Percentiles rank a stretch among this genome's conserved stretches.
These are phyloP conservation scores for Acanthamoeba healyi DNA, from an alignment of 208 protist genomes.

Conservation along the genomic window DNA sequence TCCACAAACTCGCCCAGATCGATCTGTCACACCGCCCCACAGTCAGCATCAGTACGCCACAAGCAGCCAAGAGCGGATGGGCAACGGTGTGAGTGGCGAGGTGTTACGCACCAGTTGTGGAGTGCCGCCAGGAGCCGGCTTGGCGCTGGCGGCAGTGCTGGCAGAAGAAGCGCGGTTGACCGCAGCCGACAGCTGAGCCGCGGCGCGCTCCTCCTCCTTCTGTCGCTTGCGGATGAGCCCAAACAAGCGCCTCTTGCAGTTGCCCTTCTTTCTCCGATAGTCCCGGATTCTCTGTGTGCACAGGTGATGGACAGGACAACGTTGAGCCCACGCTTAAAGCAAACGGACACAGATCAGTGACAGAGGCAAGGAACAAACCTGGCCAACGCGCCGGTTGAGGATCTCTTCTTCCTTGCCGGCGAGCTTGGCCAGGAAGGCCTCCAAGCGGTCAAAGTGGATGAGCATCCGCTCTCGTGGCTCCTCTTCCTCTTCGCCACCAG, in stretches of 20 bases:
- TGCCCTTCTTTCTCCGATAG: neutral
- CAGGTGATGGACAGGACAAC: neutral
- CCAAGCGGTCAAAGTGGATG: constrained; percentile 44
- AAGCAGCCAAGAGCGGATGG: neutral
- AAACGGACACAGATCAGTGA: neutral
- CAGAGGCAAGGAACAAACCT: neutral
- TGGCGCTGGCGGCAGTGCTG: neutral
- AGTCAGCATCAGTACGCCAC: neutral
- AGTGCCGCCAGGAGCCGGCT: neutral
- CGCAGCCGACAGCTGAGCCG: neutral
- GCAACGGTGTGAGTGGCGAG: neutral
- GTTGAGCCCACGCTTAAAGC: too few relatives aligned
- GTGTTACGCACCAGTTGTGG: neutral
- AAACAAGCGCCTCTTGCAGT: neutral
- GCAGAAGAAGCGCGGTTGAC: neutral
- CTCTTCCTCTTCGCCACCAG: neutral
- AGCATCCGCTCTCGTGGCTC: neutral
- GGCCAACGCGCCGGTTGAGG: neutral
- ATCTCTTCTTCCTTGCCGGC: constrained; percentile 4
- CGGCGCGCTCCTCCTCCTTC: neutral
- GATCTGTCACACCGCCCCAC: neutral
- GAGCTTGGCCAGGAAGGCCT: constrained; percentile 7
- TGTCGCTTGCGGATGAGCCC: neutral
- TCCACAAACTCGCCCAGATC: constrained; percentile 27
- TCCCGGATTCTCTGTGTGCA: neutral